Percentiles rank a stretch among this genome's conserved stretches.
phyloP scores from a whole-genome alignment of 2,329 filamentous ascomycete species.

The Dactylellina drechsleri region DNA sequence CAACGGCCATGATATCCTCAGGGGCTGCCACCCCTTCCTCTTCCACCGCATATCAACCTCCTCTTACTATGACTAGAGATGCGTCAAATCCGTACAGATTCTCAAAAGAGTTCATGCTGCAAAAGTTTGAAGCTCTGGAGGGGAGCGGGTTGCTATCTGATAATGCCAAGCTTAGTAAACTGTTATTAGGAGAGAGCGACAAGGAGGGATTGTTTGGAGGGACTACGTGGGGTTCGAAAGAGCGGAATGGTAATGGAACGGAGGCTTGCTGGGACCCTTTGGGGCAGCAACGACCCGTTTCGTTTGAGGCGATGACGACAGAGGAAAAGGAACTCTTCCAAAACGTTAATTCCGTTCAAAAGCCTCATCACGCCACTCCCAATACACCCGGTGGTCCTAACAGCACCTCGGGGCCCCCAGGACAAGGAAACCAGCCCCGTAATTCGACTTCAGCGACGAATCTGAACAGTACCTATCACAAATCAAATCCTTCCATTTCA shows the following conservation, averaged over 20 bases:
- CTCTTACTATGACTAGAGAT: conserved; percentile 55
- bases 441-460: conserved; percentile 41
- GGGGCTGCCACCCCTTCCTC: conserved; percentile 57
- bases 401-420: conserved; percentile 32
- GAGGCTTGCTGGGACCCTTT: conserved; percentile 48
- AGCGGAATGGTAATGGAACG: conserved; percentile 45
- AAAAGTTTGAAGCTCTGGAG: conserved; percentile 57
- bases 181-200: conserved; percentile 86
- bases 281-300: conserved; percentile 39
- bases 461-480: conserved; percentile 51
- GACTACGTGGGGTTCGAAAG: conserved; percentile 33
- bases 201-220: conserved; percentile 66
- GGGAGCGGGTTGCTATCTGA: conserved; percentile 33
- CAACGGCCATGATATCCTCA: conserved; percentile 14
- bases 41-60: conserved; percentile 57
- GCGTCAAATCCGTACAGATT: conserved; percentile 55
- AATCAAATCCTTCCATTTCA: conserved; percentile 66
- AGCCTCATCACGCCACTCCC: conserved; percentile 28
- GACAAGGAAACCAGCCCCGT: conserved; percentile 35
- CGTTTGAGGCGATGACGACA: conserved; percentile 59
- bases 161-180: conserved; percentile 61
- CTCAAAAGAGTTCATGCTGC: conserved; percentile 58
- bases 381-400: conserved; percentile 49
- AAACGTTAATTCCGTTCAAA: conserved; percentile 46
- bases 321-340: conserved; percentile 71